Evolutionary conservation across 2,329 filamentous ascomycete genomes (phyloP), one percentile per base, ranked within the genome.

Genomic region (Cercospora berteroae): DNA sequence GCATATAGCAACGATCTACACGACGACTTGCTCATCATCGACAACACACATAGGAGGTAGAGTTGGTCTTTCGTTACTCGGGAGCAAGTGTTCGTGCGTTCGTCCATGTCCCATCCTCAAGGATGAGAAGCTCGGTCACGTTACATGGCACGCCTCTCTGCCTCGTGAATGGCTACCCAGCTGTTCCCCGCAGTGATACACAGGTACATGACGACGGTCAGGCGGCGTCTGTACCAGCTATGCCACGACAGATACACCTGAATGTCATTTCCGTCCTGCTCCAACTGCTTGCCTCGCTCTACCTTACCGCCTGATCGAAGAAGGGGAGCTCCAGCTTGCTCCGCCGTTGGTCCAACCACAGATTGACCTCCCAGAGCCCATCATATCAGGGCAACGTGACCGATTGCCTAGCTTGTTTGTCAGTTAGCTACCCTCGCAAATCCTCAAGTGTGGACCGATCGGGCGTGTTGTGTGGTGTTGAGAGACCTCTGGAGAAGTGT

Each of bases 151-250:
- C 23, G 61, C 61, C 65, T 64, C 61, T 44, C 50, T 39, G 65
- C 44, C 31, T 31, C 59, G 36, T 63, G 60, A 67, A 59, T 67
- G 60, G 65, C 62, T 60, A 20, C 36, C 13, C 52, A 57, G 31
- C 52, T 48, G 56, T 62, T 63, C 59, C 65, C 61, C 61, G 65
- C 61, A 63, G 3, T 27, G 42, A 63, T 67, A 67, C 65, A 60
- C 44, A 67, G 65, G 65, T 67, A 67, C 65, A 50, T 67, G 60
- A 64, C 65, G 60, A 57, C 56, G 65, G 65, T 67, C 65, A 67
- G 60, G 52, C 55, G 65, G 60, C 59, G 59, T 36, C 60, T 39
- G 60, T 63, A 55, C 60, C 60, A 63, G 60, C 60, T 63, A 50
- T 29, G 50, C 42, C 27, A 33, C 42, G 25, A 31, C 59, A 18